Evolutionary conservation across 1,139 yeast genomes (phyloP), one percentile per base, ranked within the genome.

Genomic region (Eremothecium gossypii): DNA sequence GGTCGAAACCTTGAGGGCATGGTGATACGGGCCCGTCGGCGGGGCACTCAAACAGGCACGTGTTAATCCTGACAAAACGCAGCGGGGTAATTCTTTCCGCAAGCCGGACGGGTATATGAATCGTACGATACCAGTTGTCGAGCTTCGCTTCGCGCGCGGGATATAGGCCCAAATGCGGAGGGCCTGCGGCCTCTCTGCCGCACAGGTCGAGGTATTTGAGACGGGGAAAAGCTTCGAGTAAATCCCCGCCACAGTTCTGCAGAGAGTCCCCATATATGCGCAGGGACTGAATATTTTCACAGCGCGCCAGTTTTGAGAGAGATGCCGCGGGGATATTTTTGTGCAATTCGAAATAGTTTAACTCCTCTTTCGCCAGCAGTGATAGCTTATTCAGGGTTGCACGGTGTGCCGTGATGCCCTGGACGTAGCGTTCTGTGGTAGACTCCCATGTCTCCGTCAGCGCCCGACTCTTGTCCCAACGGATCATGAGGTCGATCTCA

Each of bases 61-160:
- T 59, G 45, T 65, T 65, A 17, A 77, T 68, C 46, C 75, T 66
- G 20, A 77, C 64, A 50, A 74, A 76, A 38, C 55, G 45, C 30
- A 77, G 50, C 1, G 49, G 40, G 0, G 42, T 40, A 44, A 66
- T 67, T 8, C 57, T 46, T 12, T 60, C 49, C 35, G 57, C 50
- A 42, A 69, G 68, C 5, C 66, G 60, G 32, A 65, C 46, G 1
- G 76, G 78, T 8, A 75, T 71, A 50, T 74, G 78, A 49, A 74
- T 78, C 1, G 76, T 76, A 44, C 74, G 67, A 47, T 67, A 66
- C 81, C 82, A 77, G 44, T 72, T 74, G 53, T 76, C 81, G 49
- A 69, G 69, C 2, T 77, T 64, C 2, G 75, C 74, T 3, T 78
- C 78, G 52, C 75, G 76, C 3, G 67, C 63, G 61, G 70, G 73